Percentiles rank a stretch among this genome's conserved stretches.
phyloP scores from a whole-genome alignment of 2,329 filamentous ascomycete species.

The Arthrobotrys musiformis region DNA sequence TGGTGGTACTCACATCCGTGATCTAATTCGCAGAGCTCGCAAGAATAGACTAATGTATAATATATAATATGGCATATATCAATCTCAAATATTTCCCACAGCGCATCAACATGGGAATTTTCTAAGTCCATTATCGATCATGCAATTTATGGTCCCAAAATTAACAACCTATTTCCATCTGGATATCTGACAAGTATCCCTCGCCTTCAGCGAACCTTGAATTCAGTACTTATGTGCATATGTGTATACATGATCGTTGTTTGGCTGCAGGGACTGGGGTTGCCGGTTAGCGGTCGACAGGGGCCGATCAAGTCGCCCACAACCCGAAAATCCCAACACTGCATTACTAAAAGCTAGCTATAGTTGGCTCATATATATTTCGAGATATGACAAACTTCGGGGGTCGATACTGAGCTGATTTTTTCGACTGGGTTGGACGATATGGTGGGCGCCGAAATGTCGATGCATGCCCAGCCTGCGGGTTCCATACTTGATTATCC shows the following conservation, averaged over 20 bases:
- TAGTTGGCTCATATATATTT: not conserved
- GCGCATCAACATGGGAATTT: not conserved
- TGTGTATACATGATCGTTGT: not conserved
- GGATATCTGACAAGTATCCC: not conserved
- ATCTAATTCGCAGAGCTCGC: too few species aligned
- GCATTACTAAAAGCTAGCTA: not conserved
- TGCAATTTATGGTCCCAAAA: not conserved
- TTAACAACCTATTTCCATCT: not conserved
- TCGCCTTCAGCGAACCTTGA: not conserved
- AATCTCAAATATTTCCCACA: not conserved
- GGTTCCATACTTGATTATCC: not conserved
- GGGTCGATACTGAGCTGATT: not conserved
- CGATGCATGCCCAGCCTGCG: too few species aligned
- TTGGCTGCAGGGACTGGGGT: not conserved
- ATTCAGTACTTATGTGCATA: too few species aligned
- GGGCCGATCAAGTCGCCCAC: not conserved
- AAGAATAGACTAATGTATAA: not conserved
- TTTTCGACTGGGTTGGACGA: not conserved
- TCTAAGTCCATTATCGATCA: not conserved
- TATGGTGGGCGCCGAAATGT: too few species aligned
- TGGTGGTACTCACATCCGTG: not conserved
- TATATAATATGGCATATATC: not conserved
- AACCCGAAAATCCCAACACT: constrained; percentile 21
- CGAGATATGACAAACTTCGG: not conserved
- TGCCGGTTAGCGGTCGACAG: not conserved